phyloP scores from a whole-genome alignment of 257 asterid genomes.

The Solanum chiquidenum region DNA sequence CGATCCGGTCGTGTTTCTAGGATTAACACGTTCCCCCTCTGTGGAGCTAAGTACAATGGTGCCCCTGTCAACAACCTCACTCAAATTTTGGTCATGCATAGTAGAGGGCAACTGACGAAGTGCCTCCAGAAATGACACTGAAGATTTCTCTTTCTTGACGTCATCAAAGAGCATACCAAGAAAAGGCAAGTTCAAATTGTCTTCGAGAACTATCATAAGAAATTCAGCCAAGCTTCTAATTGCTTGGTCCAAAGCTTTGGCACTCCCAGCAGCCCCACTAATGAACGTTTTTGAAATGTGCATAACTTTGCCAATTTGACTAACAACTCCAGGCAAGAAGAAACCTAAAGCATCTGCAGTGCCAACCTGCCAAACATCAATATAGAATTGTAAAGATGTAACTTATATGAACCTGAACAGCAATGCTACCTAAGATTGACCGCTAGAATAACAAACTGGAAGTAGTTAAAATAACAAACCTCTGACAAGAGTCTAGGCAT shows the following conservation, averaged over 20 bases:
- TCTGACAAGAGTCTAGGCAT: background rate
- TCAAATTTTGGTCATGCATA: slow-evolving; percentile 17
- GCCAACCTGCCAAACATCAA: slow-evolving; percentile 63
- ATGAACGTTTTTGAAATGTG: slow-evolving; percentile 65
- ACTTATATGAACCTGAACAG: background rate
- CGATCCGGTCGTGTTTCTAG: slow-evolving; percentile 25
- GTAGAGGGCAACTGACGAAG: slow-evolving; percentile 64
- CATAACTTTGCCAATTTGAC: slow-evolving; percentile 85
- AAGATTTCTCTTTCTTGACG: slow-evolving; percentile 37
- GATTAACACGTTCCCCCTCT: slow-evolving; percentile 10
- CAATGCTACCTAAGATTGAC: background rate
- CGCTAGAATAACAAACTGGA: background rate
- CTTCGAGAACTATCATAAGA: slow-evolving; percentile 63
- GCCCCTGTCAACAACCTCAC: slow-evolving; percentile 17
- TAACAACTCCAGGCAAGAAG: slow-evolving; percentile 89
- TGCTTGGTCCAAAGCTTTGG: slow-evolving; percentile 71
- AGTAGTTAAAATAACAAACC: background rate
- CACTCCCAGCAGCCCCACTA: slow-evolving; percentile 92
- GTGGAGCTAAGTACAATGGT: slow-evolving; percentile 11
- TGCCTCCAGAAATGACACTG: slow-evolving; percentile 47
- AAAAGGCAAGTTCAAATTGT: slow-evolving; percentile 27
- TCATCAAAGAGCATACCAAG: slow-evolving; percentile 17
- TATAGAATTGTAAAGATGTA: background rate
- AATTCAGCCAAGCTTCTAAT: slow-evolving; percentile 63
- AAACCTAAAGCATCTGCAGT: slow-evolving; percentile 89